Evolutionary conservation across 805 yeast genomes (phyloP).

Genomic region (Monosporozyma aerobia): DNA sequence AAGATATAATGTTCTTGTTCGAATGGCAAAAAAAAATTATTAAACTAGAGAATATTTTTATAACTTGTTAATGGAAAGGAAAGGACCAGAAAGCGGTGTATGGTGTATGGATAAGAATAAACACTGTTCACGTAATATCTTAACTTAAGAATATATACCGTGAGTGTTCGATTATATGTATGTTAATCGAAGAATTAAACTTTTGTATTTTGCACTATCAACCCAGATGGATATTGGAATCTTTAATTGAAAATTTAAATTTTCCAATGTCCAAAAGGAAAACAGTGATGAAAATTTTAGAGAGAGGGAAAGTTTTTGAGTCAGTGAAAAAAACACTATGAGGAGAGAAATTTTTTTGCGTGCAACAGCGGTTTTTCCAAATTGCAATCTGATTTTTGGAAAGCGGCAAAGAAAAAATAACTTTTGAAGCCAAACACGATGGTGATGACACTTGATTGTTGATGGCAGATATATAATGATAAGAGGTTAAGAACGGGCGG

Average conservation of each 20-base stretch:
- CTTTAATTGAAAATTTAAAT: not conserved
- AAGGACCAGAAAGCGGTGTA: not conserved
- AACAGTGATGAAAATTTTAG: not conserved
- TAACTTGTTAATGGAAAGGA: not conserved
- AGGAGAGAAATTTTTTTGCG: not conserved
- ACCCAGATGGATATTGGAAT: not conserved
- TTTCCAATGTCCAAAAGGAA: not conserved
- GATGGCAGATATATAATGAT: too few relatives aligned
- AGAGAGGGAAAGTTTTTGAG: not conserved
- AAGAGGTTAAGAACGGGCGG: too few relatives aligned
- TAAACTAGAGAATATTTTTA: too few relatives aligned
- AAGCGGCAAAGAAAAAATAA: not conserved
- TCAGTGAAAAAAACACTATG: not conserved
- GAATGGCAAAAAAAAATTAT: too few relatives aligned
- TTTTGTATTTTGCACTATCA: not conserved
- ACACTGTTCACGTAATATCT: not conserved
- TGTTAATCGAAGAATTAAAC: not conserved
- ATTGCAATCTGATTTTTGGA: too few relatives aligned
- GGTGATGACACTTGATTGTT: too few relatives aligned
- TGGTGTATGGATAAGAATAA: not conserved
- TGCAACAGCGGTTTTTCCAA: not conserved
- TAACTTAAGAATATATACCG: not conserved
- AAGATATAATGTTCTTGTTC: not conserved
- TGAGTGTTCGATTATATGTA: not conserved
- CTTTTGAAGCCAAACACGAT: not conserved